Evolutionary conservation across 805 yeast genomes (phyloP), one percentile per base, ranked within the genome.

Genomic region (Candida andamanensis): DNA sequence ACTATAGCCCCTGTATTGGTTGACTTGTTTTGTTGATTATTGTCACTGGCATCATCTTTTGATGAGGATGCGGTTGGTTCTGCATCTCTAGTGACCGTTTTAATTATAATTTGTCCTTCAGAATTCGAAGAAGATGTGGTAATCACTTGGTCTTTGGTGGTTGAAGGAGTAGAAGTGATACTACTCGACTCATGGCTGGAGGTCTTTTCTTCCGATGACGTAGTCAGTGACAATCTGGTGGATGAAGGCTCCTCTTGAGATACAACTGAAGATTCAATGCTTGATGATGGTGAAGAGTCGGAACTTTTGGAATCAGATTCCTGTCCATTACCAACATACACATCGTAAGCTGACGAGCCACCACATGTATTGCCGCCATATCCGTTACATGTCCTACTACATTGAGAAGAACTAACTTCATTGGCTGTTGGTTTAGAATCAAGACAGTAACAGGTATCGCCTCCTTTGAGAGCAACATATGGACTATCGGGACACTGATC

Each of bases 361-460:
- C 73, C 73, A 41, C 73, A 67, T 14, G 30, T 51, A 14, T 41
- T 52, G 2, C 17, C 4, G 10, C 57, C 62, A 35, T 47, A 67
- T 6, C 71, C 72, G 26, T 40, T 26, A 45, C 73, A 67, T 1
- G 15, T 26, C 4, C 46, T 46, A 32, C 44, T 41, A 49, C 73
- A 67, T 29, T 33, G 20, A 3, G 37, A 29, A n/a, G 19, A 6
- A 15, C 25, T 32, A 11, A 44, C 33, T 6, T 37, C 37, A 14
- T 35, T 26, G 2, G 39, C 18, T 17, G 44, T 29, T 10, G 73
- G 73, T 21, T 47, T 36, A 5, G 47, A 26, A 17, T 42, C 39
- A 33, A 67, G 58, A 40, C 73, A 67, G 41, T 46, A 55, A 40
- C 73, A 67, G n/a, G 47, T 45, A 25, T 44, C 44, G 9, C 71